Percentiles rank a stretch among this genome's conserved stretches.
Conservation (phyloP, 306 rosid species). For the Prunus dulcis region DNA sequence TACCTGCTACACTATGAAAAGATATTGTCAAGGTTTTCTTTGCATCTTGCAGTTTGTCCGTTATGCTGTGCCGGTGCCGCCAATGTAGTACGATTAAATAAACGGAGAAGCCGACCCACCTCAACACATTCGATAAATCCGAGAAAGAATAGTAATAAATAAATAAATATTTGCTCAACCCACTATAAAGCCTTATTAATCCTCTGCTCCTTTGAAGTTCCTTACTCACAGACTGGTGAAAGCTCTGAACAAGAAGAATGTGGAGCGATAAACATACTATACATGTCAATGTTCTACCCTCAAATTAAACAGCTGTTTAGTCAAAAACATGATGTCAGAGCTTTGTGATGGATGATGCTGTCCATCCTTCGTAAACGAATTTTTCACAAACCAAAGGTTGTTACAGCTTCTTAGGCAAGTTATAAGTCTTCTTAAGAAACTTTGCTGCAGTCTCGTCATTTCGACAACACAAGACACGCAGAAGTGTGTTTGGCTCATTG, state of each 20-base stretch:
- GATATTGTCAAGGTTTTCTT: neutral
- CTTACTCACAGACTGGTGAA: neutral
- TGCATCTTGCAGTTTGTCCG: neutral
- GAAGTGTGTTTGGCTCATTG: conserved; percentile 82
- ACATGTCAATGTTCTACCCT: conserved; percentile 3
- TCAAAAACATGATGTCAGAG: neutral
- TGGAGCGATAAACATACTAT: conserved; percentile 5
- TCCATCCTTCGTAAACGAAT: neutral
- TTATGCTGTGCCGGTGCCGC: neutral
- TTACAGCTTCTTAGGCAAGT: conserved; percentile 78
- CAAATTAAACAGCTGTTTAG: neutral
- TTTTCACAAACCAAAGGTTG: conserved; percentile 3
- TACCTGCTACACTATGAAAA: neutral
- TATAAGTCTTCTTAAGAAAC: conserved; percentile 86
- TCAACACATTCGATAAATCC: neutral
- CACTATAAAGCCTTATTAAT: neutral
- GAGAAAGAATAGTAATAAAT: neutral
- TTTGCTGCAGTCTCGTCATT: conserved; percentile 84
- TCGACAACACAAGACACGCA: conserved; percentile 76
- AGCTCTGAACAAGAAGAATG: conserved; percentile 5
- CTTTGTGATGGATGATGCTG: neutral
- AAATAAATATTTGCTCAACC: neutral
- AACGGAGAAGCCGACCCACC: neutral
- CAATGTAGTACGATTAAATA: neutral
- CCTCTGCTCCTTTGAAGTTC: neutral